A percentile compares a stretch with the other conserved stretches of the same genome.
These are phyloP conservation scores for Cladosporium cucumerinum DNA, from an alignment of 2,329 filamentous ascomycete genomes.

Conservation along the genomic window DNA sequence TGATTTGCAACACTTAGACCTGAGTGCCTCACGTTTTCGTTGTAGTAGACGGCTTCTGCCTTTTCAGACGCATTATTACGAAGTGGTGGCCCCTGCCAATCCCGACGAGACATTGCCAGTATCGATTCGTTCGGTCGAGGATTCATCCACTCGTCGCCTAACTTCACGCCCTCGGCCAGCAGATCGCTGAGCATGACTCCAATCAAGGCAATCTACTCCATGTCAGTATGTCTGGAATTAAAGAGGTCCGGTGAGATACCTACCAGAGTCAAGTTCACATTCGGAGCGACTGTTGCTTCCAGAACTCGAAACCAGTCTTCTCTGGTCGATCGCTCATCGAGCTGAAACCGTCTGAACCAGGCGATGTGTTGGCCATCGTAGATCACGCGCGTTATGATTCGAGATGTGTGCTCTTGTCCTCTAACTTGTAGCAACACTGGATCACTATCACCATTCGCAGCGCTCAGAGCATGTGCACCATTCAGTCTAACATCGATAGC, in stretches of 20 bases:
- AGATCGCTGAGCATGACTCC: neutral
- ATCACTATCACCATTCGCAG: neutral
- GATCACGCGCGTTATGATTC: neutral
- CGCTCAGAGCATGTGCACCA: neutral
- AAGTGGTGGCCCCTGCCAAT: neutral
- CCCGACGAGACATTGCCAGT: neutral
- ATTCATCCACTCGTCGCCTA: neutral
- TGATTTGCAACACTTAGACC: too few relatives aligned
- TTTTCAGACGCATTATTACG: neutral
- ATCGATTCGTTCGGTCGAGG: neutral
- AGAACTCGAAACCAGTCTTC: neutral
- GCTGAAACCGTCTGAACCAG: neutral
- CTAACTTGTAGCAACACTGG: neutral
- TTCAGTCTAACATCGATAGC: neutral
- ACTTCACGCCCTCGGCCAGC: neutral
- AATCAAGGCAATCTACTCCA: neutral
- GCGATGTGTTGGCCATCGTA: neutral
- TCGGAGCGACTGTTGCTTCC: neutral
- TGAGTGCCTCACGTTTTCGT: too few relatives aligned
- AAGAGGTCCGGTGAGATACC: neutral
- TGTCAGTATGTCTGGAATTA: neutral
- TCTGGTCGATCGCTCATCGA: neutral
- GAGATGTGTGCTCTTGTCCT: neutral
- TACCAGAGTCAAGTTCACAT: neutral
- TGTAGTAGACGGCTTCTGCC: neutral